Percentiles rank a stretch among this genome's conserved stretches.
Evolutionary conservation across 2,329 filamentous ascomycete species (phyloP).

Genomic region (Akanthomyces muscarius): DNA sequence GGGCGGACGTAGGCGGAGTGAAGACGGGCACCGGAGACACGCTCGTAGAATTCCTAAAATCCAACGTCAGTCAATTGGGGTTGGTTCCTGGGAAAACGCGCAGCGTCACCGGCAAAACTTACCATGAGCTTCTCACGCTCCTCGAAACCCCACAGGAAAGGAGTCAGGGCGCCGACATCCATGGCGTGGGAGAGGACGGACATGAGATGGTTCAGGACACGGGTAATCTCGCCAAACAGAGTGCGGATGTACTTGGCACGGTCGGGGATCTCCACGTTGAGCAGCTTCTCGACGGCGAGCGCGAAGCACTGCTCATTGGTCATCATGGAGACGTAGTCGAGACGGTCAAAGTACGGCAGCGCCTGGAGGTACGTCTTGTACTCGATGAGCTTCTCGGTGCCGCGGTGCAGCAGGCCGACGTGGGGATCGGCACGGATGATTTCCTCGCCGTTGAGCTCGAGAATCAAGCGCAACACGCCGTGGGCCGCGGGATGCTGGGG

Average conservation of each 20-base stretch:
- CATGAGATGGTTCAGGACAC: slow-evolving; percentile 96
- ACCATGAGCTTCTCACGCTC: slow-evolving; percentile 99
- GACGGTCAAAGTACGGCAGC: slow-evolving; percentile 94
- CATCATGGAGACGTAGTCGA: slow-evolving; percentile 99
- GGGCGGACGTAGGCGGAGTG: slow-evolving; percentile 96
- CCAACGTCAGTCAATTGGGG: neutral
- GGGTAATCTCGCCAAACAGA: slow-evolving; percentile 90
- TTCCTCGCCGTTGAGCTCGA: slow-evolving; percentile 96
- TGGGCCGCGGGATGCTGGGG: slow-evolving; percentile 98
- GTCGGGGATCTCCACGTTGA: slow-evolving; percentile 94
- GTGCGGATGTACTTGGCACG: slow-evolving; percentile 97
- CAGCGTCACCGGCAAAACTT: slow-evolving; percentile 31
- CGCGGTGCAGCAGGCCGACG: slow-evolving; percentile 91
- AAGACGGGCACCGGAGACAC: slow-evolving; percentile 94
- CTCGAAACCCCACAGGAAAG: slow-evolving; percentile 99
- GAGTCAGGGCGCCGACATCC: slow-evolving; percentile 97
- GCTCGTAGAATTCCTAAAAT: slow-evolving; percentile 96
- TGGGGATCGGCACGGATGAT: slow-evolving; percentile 96
- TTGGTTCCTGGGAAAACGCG: neutral
- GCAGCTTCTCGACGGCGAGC: slow-evolving; percentile 92
- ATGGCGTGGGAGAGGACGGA: slow-evolving; percentile 95
- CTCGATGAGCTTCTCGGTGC: slow-evolving; percentile 99
- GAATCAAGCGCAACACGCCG: slow-evolving; percentile 94
- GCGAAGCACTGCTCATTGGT: slow-evolving; percentile 99
- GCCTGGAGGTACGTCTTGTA: slow-evolving; percentile 99